Percentiles rank a stretch among this genome's conserved stretches.
These are phyloP conservation scores for Phylloporus sp. DNA, from an alignment of 1,284 basidiomycete genomes.

Conservation along the genomic window DNA sequence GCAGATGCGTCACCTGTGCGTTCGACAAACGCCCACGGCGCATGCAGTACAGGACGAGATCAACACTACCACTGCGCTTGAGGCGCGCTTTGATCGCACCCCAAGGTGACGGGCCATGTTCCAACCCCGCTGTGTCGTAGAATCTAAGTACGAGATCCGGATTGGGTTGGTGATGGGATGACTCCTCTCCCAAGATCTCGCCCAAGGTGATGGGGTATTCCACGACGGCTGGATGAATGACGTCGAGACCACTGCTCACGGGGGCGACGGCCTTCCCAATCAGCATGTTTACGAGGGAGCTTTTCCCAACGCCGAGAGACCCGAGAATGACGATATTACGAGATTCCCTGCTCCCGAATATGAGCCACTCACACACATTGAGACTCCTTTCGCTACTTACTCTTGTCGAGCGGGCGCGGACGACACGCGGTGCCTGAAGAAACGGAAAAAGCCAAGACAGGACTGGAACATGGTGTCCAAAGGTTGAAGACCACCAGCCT, in stretches of 20 bases:
- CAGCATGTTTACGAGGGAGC: slow-evolving; percentile 39
- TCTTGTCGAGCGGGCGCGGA: neutral
- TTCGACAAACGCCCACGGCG: slow-evolving; percentile 31
- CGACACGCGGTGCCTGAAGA: slow-evolving; percentile 3
- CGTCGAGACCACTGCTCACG: slow-evolving; percentile 29
- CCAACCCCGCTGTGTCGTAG: slow-evolving; percentile 35
- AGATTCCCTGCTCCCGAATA: slow-evolving; percentile 15
- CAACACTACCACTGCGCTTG: slow-evolving; percentile 21
- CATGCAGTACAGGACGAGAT: slow-evolving; percentile 38
- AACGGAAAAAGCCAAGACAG: neutral
- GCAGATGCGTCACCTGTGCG: slow-evolving; percentile 29
- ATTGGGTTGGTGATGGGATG: neutral
- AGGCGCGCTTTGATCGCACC: slow-evolving; percentile 22
- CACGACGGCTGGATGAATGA: slow-evolving; percentile 28
- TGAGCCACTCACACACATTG: slow-evolving; percentile 9
- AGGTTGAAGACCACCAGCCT: neutral
- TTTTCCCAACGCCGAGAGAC: slow-evolving; percentile 39
- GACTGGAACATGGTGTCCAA: slow-evolving; percentile 7
- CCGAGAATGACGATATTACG: slow-evolving; percentile 35
- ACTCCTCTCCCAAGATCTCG: slow-evolving; percentile 14
- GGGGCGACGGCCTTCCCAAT: slow-evolving; percentile 30
- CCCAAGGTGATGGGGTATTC: slow-evolving; percentile 22
- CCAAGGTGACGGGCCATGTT: slow-evolving; percentile 29
- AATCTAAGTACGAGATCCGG: slow-evolving; percentile 19
- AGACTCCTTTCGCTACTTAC: slow-evolving; percentile 18